Percentiles rank a stretch among this genome's conserved stretches.
Conservation (phyloP, 345 rosid species). For the Brassica juncea region DNA sequence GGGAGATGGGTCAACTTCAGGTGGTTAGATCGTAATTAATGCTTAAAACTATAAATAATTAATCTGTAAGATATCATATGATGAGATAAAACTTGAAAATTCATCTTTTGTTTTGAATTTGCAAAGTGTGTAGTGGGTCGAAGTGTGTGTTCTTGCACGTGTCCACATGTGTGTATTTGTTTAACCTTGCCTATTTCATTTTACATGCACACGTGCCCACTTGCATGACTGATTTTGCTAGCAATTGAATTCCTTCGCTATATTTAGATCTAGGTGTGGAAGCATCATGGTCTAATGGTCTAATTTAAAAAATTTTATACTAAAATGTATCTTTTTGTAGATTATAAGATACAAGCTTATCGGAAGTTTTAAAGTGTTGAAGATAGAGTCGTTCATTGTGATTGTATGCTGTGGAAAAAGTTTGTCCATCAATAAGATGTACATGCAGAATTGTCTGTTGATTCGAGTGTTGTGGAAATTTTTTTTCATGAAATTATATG, state of each 20-base stretch:
- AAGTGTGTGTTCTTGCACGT: conserved; percentile 73
- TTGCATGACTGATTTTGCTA: conserved; percentile 52
- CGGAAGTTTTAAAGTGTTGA: no score
- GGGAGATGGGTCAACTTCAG: conserved; percentile 12
- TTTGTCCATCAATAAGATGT: no score
- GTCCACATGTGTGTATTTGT: conserved; percentile 79
- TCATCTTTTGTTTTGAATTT: neutral
- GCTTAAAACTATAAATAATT: neutral
- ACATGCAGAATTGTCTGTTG: no score
- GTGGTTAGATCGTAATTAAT: conserved; percentile 30
- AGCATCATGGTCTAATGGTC: no score
- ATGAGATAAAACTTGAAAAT: neutral
- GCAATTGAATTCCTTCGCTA: neutral
- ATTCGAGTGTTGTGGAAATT: no score
- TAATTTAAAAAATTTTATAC: no score
- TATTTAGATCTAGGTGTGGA: no score
- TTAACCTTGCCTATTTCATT: conserved; percentile 50
- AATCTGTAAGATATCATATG: neutral
- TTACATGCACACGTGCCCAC: conserved; percentile 71
- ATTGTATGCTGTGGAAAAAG: no score
- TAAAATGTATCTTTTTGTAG: no score
- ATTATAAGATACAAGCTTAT: no score
- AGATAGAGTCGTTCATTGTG: no score
- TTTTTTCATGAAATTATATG: no score
- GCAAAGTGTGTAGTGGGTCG: conserved; percentile 45